Evolutionary conservation across 2,329 filamentous ascomycete species (phyloP), one percentile per base, ranked within the genome.

Genomic region (Rutstroemia sp.): DNA sequence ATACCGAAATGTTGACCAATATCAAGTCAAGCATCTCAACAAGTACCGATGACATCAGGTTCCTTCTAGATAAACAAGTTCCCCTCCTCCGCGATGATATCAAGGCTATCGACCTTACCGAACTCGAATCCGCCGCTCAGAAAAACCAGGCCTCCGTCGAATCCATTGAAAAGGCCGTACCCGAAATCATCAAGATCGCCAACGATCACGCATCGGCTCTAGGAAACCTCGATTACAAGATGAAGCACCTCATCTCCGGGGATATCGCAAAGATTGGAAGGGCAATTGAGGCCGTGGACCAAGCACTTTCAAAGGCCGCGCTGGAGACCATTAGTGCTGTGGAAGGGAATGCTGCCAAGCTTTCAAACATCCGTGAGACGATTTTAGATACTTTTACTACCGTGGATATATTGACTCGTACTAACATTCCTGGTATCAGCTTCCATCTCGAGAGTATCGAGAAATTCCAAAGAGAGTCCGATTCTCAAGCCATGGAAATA

Each of bases 21-120:
- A 51, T 56, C 39, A 44, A 56, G 53, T 56, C 53, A 51, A 51
- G 53, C 34, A 34, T 56, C 34, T 48, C 53, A 44, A 51, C 47
- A 51, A 56, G 53, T 56, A 51, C 53, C 53, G 42, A 56, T 51
- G 53, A 56, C 47, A 56, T 60, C 38, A 49, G 49, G 19, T 53
- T 38, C 21, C 52, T 60, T 51, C 12, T 60, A 38, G 46, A 58
- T 51, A 54, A 58, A 38, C 52, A 51, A 47, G 47, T 60, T 19
- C 57, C 58, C 19, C 23, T 44, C 30, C 56, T 60, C 16, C 57
- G 57, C 40, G 25, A 58, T 47, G 58, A 60, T 19, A 58, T 60
- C 27, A 36, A 53, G 17, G 46, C 57, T 27, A 51, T 60, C 44
- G 58, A 60, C 48, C 27, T 53, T 17, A 51, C 48, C 25, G 45